phyloP scores from a whole-genome alignment of 169 alveolate species.

The Eimeria falciformis region DNA sequence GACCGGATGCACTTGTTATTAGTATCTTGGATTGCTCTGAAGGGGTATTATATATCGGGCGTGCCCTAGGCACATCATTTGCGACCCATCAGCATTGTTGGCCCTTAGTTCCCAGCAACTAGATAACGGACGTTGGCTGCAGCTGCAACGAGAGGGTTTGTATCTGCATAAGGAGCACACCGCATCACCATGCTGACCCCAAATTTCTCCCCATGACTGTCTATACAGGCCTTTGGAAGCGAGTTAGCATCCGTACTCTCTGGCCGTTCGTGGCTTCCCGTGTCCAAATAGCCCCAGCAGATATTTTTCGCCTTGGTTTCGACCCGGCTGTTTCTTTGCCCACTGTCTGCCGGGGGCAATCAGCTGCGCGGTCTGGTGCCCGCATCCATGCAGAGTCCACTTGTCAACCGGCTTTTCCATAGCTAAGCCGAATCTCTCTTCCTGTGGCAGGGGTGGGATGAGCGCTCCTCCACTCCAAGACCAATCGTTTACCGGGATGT shows the following conservation, averaged over 20 bases:
- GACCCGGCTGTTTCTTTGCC: slow-evolving; percentile 22
- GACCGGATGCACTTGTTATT: neutral
- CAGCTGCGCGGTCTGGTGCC: too few species aligned
- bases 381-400: slow-evolving; percentile 60
- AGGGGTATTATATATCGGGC: neutral
- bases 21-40: slow-evolving; percentile 3
- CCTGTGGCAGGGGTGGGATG: slow-evolving; percentile 35
- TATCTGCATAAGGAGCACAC: slow-evolving; percentile 52
- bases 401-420: neutral
- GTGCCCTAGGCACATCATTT: too few species aligned
- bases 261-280: neutral
- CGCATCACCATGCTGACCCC: slow-evolving; percentile 49
- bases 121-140: too few species aligned
- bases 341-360: slow-evolving; percentile 28
- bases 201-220: slow-evolving; percentile 28
- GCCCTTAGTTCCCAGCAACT: too few species aligned
- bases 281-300: neutral
- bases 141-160: neutral
- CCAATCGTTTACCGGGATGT: slow-evolving; percentile 42
- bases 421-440: slow-evolving; percentile 3
- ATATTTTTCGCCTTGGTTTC: neutral
- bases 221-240: slow-evolving; percentile 40
- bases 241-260: neutral
- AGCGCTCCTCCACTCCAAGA: slow-evolving; percentile 68
- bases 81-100: too few species aligned